phyloP scores from a whole-genome alignment of 2,329 filamentous ascomycete genomes.

The Hypoxylon sp. region DNA sequence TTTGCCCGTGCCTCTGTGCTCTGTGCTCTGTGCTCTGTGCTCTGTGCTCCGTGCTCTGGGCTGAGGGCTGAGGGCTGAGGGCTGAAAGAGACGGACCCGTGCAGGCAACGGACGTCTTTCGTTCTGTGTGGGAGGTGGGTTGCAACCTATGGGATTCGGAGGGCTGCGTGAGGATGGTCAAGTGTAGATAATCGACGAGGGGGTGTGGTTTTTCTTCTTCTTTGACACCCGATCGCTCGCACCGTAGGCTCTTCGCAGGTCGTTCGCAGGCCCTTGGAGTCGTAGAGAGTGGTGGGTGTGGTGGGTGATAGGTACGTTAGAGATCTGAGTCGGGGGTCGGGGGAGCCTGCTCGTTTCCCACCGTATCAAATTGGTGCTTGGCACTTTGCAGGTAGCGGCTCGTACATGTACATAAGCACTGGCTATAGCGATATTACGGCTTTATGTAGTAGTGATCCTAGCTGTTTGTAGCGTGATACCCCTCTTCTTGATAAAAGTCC shows the following conservation, averaged over 20 bases:
- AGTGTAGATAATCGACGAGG: constrained; percentile 24
- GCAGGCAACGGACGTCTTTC: constrained; percentile 6
- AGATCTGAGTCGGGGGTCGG: constrained; percentile 27
- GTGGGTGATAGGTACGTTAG: constrained; percentile 14
- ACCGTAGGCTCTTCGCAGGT: constrained; percentile 15
- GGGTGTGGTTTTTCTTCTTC: constrained; percentile 11
- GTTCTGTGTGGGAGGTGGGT: constrained; percentile 14
- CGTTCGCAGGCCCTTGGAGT: no score
- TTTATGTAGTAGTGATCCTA: constrained; percentile 20
- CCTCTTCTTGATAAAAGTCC: constrained; percentile 20
- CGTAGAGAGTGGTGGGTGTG: constrained; percentile 2
- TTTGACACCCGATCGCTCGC: constrained; percentile 19
- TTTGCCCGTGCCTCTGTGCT: constrained; percentile 14
- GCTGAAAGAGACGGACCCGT: constrained; percentile 26
- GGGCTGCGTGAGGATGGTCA: constrained; percentile 19
- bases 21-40: no score
- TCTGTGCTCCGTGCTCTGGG: constrained; percentile 6
- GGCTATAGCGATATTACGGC: no score
- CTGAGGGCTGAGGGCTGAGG: constrained; percentile 26
- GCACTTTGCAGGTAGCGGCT: neutral
- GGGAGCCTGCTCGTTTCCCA: constrained; percentile 14
- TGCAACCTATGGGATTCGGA: constrained; percentile 32
- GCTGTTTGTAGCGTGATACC: constrained; percentile 19
- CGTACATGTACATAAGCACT: neutral
- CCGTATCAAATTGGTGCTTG: constrained; percentile 18